Base-by-base conservation (phyloP, 805 yeast genomes). In the Candida montana region DNA sequence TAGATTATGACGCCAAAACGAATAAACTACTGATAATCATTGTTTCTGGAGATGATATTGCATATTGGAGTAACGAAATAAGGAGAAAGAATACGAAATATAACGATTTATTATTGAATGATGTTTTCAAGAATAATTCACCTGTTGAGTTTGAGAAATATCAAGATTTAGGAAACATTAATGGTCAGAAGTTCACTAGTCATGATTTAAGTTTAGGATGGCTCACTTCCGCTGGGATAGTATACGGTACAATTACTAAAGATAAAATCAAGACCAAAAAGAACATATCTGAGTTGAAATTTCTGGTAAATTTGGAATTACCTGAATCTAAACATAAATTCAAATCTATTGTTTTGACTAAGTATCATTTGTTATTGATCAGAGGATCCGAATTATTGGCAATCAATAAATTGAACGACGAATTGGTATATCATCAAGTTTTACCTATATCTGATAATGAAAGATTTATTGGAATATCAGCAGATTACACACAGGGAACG, bases 401-500 rank as follows among this genome's bases (percentile, higher is more conserved):
- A 1, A 67, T 71, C 32, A 81, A 79, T 48, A 75, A 76, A 42
- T 57, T 82, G 27, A 76, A 70, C 46, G 74, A 72, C 41, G 61
- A 71, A 35, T 54, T 71, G 5, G 75, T 72, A 2, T 69, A 61
- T 38, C 64, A 68, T 30, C 70, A 69, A 31, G 55, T 65, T 2
- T 57, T 77, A 4, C 69, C 62, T 32, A 51, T 43, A 40, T 54
- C 53, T 19, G 58, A 57, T 5, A 56, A 55, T 33, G 75, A 69
- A 35, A 52, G 57, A 21, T 55, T 73, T 35, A 42, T 69, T 7
- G 82, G 82, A 0, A 55, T 78, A 5, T 53, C 71, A 2, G 67
- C 69, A 2, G 95, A 84, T 52, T 60, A 62, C 39, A 45, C 59
- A 4, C 61, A 62, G 33, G 55, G 68, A 1, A 85, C 98, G 0